Conservation (phyloP, 495 filamentous ascomycete genomes). For the Penicillium psychrofluorescens region DNA sequence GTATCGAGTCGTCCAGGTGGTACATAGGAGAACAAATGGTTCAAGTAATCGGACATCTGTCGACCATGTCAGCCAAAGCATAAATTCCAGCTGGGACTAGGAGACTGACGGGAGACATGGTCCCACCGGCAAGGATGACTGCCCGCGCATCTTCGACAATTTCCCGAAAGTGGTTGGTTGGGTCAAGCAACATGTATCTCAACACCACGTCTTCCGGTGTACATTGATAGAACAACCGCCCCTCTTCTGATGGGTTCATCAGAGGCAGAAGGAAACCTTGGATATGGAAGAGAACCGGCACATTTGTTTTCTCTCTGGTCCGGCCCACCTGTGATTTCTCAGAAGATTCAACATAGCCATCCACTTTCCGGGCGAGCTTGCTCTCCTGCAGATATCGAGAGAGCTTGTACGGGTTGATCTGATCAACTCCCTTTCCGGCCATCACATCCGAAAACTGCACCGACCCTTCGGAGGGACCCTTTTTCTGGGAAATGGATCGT, state of each 20-base stretch:
- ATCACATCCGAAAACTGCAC: slow-evolving; percentile 64
- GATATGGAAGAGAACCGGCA: slow-evolving; percentile 75
- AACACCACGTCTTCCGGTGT: slow-evolving; percentile 50
- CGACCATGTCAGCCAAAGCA: not conserved
- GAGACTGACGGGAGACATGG: slow-evolving; percentile 75
- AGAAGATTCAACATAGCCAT: slow-evolving; percentile 66
- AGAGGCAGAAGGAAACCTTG: slow-evolving; percentile 76
- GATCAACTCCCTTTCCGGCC: slow-evolving; percentile 81
- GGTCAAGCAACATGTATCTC: slow-evolving; percentile 89
- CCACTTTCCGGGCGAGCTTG: slow-evolving; percentile 89
- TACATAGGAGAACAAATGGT: slow-evolving; percentile 77
- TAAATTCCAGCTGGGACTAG: not conserved
- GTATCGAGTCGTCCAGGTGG: slow-evolving; percentile 58
- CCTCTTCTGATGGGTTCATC: slow-evolving; percentile 84
- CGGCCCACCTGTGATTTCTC: slow-evolving; percentile 35
- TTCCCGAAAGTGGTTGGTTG: slow-evolving; percentile 82
- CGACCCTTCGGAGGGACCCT: slow-evolving; percentile 50
- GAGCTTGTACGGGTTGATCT: slow-evolving; percentile 89
- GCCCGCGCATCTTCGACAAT: slow-evolving; percentile 81
- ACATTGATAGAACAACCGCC: slow-evolving; percentile 73
- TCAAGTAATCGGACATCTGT: slow-evolving; percentile 76
- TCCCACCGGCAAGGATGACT: slow-evolving; percentile 88
- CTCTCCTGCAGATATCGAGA: slow-evolving; percentile 82
- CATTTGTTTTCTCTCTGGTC: slow-evolving; percentile 31
- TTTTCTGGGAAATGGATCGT: slow-evolving; percentile 30